Percentiles rank a stretch among this genome's conserved stretches.
These are phyloP conservation scores for Pelargonium myrrhifolium DNA, from an alignment of 441 rosid species.

Conservation along the genomic window DNA sequence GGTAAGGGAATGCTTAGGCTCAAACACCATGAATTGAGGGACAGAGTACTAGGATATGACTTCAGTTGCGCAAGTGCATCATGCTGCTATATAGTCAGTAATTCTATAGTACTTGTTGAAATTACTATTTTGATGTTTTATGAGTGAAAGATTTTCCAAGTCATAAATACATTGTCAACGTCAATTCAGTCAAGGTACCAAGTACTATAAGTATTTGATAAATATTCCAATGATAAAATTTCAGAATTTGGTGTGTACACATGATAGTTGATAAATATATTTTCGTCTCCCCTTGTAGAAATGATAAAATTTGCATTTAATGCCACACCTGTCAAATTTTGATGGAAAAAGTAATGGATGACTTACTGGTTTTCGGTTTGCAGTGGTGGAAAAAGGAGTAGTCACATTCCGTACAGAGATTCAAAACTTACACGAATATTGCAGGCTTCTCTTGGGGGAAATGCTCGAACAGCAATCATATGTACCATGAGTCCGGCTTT, in stretches of 20 bases:
- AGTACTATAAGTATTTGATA: too few species aligned
- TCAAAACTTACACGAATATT: conserved; percentile 95
- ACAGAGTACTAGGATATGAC: too few species aligned
- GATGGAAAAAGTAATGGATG: background rate
- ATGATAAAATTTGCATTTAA: background rate
- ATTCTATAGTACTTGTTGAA: too few species aligned
- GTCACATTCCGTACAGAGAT: conserved; percentile 92
- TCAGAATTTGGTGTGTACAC: too few species aligned
- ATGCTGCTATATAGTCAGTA: too few species aligned
- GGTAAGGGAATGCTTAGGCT: background rate
- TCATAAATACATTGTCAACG: too few species aligned
- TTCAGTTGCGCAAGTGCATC: too few species aligned
- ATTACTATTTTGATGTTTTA: too few species aligned
- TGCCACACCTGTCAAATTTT: background rate
- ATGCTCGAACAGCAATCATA: conserved; percentile 96
- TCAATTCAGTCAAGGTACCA: too few species aligned
- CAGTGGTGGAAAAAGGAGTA: conserved; percentile 90
- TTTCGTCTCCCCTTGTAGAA: background rate
- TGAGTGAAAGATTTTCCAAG: too few species aligned
- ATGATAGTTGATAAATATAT: background rate
- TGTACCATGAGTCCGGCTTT: conserved; percentile 92
- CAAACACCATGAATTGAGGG: too few species aligned
- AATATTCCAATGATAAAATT: too few species aligned
- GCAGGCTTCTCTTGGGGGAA: conserved; percentile 97
- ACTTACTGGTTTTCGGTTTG: conserved; percentile 5